Evolutionary conservation across 2,329 filamentous ascomycete genomes (phyloP).

Genomic region (Aspergillus felis): DNA sequence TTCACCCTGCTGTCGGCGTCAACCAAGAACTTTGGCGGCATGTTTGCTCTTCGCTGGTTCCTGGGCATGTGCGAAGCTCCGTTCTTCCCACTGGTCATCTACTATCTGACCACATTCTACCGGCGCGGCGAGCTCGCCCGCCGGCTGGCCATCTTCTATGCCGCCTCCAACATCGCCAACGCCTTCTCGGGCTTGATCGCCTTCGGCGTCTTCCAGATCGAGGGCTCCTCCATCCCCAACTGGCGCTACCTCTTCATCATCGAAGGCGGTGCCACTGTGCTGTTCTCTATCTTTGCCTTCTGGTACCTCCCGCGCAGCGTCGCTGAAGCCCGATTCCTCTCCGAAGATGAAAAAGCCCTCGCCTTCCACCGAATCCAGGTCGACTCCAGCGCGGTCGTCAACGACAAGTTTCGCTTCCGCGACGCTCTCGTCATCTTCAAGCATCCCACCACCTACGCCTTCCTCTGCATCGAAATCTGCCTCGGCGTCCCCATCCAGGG

Average conservation of each 20-base stretch:
- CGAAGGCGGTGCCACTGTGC: slow-evolving; percentile 57
- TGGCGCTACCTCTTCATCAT: slow-evolving; percentile 56
- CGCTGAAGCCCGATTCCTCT: slow-evolving; percentile 62
- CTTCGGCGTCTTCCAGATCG: slow-evolving; percentile 59
- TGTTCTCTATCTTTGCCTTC: slow-evolving; percentile 62
- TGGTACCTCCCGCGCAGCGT: slow-evolving; percentile 66
- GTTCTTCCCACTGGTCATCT: slow-evolving; percentile 67
- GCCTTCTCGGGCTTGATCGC: slow-evolving; percentile 60
- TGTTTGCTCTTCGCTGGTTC: slow-evolving; percentile 67
- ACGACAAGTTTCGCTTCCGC: slow-evolving; percentile 52
- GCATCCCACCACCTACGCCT: slow-evolving; percentile 51
- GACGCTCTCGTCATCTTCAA: slow-evolving; percentile 53
- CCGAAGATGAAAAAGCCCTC: slow-evolving; percentile 61
- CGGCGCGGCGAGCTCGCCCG: slow-evolving; percentile 66
- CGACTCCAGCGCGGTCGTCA: slow-evolving; percentile 65
- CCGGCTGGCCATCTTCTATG: slow-evolving; percentile 70
- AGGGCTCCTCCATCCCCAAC: slow-evolving; percentile 44
- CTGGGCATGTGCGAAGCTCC: slow-evolving; percentile 65
- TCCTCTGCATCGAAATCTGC: slow-evolving; percentile 56
- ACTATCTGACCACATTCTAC: slow-evolving; percentile 65
- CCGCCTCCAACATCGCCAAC: slow-evolving; percentile 68
- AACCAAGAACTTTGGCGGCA: slow-evolving; percentile 58
- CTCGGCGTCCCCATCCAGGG: slow-evolving; percentile 57
- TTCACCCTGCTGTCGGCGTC: slow-evolving; percentile 59
- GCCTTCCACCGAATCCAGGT: slow-evolving; percentile 71